Conservation (phyloP, 345 rosid genomes). For the Gossypium arboreum region DNA sequence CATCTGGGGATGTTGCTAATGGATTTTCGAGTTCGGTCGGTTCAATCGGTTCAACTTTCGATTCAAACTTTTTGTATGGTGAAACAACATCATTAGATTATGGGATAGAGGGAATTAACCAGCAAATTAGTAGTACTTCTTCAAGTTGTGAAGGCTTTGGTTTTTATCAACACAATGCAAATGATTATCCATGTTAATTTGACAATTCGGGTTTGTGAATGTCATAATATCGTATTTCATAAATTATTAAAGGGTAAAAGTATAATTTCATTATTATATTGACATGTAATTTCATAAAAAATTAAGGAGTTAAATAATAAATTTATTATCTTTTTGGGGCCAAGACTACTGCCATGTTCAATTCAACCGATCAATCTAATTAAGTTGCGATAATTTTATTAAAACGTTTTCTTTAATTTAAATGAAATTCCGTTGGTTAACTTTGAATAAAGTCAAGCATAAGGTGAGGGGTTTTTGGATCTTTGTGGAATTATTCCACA, state of each 20-base stretch:
- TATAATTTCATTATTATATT: too few species aligned
- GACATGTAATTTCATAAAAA: too few species aligned
- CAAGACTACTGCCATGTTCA: neutral
- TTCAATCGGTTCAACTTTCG: neutral
- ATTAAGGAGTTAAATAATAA: too few species aligned
- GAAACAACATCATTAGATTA: neutral
- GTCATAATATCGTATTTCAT: too few species aligned
- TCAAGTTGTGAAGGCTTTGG: slow-evolving; percentile 36
- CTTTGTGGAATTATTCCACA: too few species aligned
- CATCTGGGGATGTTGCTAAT: neutral
- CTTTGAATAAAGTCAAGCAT: slow-evolving; percentile 10
- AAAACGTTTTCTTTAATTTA: neutral
- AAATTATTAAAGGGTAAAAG: too few species aligned
- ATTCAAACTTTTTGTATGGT: neutral
- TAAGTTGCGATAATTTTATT: neutral
- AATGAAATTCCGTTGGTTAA: slow-evolving; percentile 2
- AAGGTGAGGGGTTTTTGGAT: too few species aligned
- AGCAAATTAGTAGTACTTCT: slow-evolving; percentile 34
- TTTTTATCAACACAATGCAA: slow-evolving; percentile 59
- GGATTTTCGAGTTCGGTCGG: neutral
- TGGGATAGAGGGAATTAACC: neutral
- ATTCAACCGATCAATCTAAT: neutral
- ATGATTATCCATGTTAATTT: slow-evolving; percentile 37
- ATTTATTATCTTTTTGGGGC: too few species aligned
- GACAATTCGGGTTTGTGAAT: slow-evolving; percentile 18